Evolutionary conservation across 2,329 filamentous ascomycete species (phyloP).

Genomic region (Aspergillus phoenicis): DNA sequence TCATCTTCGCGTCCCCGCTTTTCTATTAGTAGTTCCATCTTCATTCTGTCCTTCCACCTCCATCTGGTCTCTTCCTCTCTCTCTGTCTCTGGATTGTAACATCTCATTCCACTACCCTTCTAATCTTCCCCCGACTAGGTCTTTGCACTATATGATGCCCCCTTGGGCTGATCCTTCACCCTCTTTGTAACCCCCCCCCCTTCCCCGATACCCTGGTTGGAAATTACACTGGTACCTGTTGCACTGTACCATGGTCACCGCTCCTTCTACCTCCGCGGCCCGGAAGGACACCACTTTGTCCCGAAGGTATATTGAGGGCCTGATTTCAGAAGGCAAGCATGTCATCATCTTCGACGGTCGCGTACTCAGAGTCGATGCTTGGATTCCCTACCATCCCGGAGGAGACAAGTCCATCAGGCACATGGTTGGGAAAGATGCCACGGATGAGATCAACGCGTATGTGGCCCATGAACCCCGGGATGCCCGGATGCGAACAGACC

Average conservation of each 20-base stretch:
- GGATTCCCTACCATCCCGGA: conserved; percentile 87
- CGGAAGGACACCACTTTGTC: conserved; percentile 57
- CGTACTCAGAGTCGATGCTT: conserved; percentile 85
- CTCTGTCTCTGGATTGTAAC: not conserved
- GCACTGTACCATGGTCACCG: conserved; percentile 5
- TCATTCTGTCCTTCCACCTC: not conserved
- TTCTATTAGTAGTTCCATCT: not conserved
- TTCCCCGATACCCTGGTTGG: not conserved
- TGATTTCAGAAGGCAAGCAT: conserved; percentile 79
- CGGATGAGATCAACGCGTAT: conserved; percentile 89
- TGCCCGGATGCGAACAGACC: conserved; percentile 8
- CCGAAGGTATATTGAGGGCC: conserved; percentile 70
- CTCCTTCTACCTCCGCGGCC: conserved; percentile 19
- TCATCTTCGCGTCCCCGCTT: conserved; percentile 12
- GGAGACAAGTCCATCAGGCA: conserved; percentile 89
- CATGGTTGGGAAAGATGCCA: conserved; percentile 91
- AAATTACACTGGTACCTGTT: not conserved
- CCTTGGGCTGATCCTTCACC: not conserved
- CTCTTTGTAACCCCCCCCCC: not conserved
- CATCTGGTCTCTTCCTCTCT: not conserved
- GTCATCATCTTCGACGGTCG: conserved; percentile 79
- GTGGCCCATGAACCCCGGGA: conserved; percentile 37
- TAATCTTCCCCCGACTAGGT: not conserved
- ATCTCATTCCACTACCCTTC: not conserved
- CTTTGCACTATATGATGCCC: not conserved